A percentile compares a stretch with the other conserved stretches of the same genome.
Evolutionary conservation across 805 yeast species (phyloP).

Genomic region (Pichia californica): DNA sequence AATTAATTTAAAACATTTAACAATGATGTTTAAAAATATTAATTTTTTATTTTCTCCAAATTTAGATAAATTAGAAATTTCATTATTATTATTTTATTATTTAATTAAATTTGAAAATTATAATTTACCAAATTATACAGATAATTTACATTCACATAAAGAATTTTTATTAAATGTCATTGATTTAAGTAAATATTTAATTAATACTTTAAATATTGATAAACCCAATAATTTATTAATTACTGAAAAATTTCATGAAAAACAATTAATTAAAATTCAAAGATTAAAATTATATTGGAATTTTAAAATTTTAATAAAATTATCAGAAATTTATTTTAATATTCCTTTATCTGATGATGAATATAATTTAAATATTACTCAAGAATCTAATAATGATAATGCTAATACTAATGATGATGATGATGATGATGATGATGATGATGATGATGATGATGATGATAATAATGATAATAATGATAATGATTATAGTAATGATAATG

Average conservation of each 20-base stretch:
- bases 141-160: slow-evolving; percentile 27
- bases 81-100: slow-evolving; percentile 42
- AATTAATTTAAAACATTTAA: slow-evolving; percentile 32
- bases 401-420: slow-evolving; percentile 9
- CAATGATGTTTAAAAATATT: slow-evolving; percentile 41
- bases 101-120: slow-evolving; percentile 34
- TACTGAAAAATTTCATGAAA: slow-evolving; percentile 4
- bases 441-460: not conserved
- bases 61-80: slow-evolving; percentile 43
- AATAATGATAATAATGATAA: not conserved
- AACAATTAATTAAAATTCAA: slow-evolving; percentile 22
- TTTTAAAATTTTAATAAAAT: slow-evolving; percentile 29
- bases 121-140: slow-evolving; percentile 12
- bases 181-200: slow-evolving; percentile 33
- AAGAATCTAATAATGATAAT: too few species aligned
- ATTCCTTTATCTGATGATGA: slow-evolving; percentile 8
- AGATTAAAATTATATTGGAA: slow-evolving; percentile 41
- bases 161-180: slow-evolving; percentile 39
- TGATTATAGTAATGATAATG: not conserved
- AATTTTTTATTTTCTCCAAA: slow-evolving; percentile 41
- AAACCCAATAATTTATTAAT: slow-evolving; percentile 11
- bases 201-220: slow-evolving; percentile 40
- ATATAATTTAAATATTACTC: too few species aligned
- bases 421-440: slow-evolving; percentile 3
- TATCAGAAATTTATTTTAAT: slow-evolving; percentile 26